Base-by-base conservation (phyloP, 2,329 filamentous ascomycete species). In the Mollisiaceae sp. region DNA sequence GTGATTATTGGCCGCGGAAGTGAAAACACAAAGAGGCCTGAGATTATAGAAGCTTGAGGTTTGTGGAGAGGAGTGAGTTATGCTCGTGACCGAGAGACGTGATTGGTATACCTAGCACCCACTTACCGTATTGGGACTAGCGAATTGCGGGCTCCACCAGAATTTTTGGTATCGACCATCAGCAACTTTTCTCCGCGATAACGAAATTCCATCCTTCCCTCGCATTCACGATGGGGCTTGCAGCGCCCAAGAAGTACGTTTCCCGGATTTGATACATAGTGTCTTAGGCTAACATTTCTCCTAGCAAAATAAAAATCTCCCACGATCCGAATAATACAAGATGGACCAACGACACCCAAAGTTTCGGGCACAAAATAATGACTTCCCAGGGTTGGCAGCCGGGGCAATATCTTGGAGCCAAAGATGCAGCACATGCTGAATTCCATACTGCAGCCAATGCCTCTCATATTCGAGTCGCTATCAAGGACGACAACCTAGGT, bases 301-400 rank as follows among this genome's bases (percentile, higher is more conserved):
- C 83, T 83, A 77, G 76, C 62, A 72, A 73, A 39, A 70, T 72
- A 57, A 97, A 94, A 80, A 89, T 98, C 75, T 91, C 90, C 71
- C 85, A 91, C 77, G 95, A 99, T 79, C 95, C 95, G 8, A 97
- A 98, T 81, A 99, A 98, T 79, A 97, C 92, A 57, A 88, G 87
- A 84, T 99, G 95, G 95, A 89, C 90, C 64, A 89, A 90, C 74
- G 90, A 94, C 76, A 92, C 90, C 70, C 86, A 85, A 64, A 89
- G 88, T 62, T 98, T 95, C 77, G 95, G 95, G 72, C 94, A 97
- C 78, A 92, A 89, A 75, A 94, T 98, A 71, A 88, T 99, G 75
- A 87, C 89, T 59, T 84, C 90, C 18, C 93, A 97, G 75, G 95
- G 95, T 70, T 99, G 95, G 95, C 86, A 89, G 67, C 93, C 94